These are phyloP conservation scores for Hyphodiscus hymeniophilus DNA, from an alignment of 495 filamentous ascomycete species.

Conservation along the genomic window DNA sequence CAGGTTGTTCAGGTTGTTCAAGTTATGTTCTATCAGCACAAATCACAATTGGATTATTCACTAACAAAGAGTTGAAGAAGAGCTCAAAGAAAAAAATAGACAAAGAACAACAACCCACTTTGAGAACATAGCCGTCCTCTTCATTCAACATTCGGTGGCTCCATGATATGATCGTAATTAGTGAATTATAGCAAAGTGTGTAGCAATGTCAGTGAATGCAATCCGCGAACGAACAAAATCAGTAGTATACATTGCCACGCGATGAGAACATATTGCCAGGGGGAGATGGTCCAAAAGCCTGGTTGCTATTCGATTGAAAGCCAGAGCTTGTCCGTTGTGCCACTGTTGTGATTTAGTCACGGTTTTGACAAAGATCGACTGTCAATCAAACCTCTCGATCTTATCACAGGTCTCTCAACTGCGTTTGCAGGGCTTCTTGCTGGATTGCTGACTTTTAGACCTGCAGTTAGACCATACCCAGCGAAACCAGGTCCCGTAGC, in stretches of 20 bases:
- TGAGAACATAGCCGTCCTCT: too few species aligned
- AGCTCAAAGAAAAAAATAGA: too few species aligned
- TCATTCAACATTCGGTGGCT: too few species aligned
- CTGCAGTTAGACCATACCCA: conserved; percentile 42
- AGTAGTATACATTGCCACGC: conserved; percentile 4
- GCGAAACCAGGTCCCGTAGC: conserved; percentile 22
- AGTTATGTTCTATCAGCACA: too few species aligned
- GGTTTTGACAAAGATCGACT: background rate
- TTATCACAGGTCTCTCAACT: conserved; percentile 2
- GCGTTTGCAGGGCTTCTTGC: conserved; percentile 1
- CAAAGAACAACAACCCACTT: too few species aligned
- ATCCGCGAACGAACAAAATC: background rate
- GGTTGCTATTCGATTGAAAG: background rate
- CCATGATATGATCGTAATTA: too few species aligned
- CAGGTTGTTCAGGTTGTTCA: too few species aligned
- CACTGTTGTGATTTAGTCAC: conserved; percentile 11
- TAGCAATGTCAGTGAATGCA: conserved; percentile 5
- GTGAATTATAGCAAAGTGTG: conserved; percentile 1
- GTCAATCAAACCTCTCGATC: conserved; percentile 19
- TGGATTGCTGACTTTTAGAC: conserved; percentile 32
- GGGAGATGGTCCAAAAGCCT: background rate
- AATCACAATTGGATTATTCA: too few species aligned
- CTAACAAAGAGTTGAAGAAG: too few species aligned
- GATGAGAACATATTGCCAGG: conserved; percentile 9
- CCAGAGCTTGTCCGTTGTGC: conserved; percentile 16